Evolutionary conservation across 208 protist genomes (phyloP).

Genomic region (Trypanosoma melophagium): DNA sequence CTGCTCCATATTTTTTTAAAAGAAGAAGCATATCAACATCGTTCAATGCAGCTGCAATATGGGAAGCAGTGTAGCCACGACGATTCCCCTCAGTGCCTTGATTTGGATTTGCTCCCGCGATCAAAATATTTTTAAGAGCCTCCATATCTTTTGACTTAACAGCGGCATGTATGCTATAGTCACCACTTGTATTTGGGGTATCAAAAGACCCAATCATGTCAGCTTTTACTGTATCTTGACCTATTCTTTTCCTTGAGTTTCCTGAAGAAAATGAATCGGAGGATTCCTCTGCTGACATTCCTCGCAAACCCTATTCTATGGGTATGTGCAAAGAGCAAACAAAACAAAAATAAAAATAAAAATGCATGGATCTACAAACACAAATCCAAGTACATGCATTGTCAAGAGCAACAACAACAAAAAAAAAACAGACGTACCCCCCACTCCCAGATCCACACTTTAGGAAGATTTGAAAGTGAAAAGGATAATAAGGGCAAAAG

Average conservation of each 20-base stretch:
- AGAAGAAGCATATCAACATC: constrained; percentile 36
- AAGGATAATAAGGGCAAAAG: constrained; percentile 1
- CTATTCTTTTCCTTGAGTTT: too few relatives aligned
- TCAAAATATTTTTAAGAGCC: constrained; percentile 41
- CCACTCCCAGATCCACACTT: too few relatives aligned
- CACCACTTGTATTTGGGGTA: constrained; percentile 31
- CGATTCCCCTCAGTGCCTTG: constrained; percentile 39
- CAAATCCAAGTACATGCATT: too few relatives aligned
- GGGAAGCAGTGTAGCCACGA: constrained; percentile 54
- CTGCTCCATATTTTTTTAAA: constrained; percentile 34
- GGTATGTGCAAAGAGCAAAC: too few relatives aligned
- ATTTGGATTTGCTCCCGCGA: constrained; percentile 40
- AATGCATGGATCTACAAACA: too few relatives aligned
- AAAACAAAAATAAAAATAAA: too few relatives aligned
- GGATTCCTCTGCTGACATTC: too few relatives aligned
- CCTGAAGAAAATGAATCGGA: too few relatives aligned
- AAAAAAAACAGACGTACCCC: too few relatives aligned
- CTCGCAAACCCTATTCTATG: too few relatives aligned
- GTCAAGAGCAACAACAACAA: too few relatives aligned
- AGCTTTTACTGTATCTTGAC: too few relatives aligned
- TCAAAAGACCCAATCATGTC: constrained; percentile 15
- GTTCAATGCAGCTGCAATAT: constrained; percentile 46
- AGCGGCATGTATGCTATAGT: constrained; percentile 55
- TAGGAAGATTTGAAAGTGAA: constrained; percentile 3
- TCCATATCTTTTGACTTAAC: constrained; percentile 20